Conservation (phyloP, 2,329 filamentous ascomycete species). For the Penicillium capsulatum region DNA sequence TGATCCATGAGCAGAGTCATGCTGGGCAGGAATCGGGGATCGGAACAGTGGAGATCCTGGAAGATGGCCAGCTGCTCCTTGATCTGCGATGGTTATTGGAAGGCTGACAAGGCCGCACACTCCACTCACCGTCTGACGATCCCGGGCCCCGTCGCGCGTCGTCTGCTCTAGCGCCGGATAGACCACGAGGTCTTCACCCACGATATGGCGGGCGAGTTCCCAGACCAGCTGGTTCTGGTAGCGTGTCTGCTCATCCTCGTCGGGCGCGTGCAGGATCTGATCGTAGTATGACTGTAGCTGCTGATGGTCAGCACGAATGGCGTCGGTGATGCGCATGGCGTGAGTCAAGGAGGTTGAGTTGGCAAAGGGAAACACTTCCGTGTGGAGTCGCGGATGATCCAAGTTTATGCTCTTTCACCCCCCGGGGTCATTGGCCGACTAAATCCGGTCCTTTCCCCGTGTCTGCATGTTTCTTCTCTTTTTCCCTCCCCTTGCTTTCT, state of each 20-base stretch:
- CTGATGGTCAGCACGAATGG: slow-evolving; percentile 39
- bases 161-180: slow-evolving; percentile 54
- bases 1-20: slow-evolving; percentile 45
- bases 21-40: slow-evolving; percentile 44
- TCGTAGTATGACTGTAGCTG: slow-evolving; percentile 41
- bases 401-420: no score
- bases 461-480: no score
- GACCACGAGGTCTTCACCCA: slow-evolving; percentile 52
- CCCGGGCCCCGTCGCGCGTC: slow-evolving; percentile 46
- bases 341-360: no score
- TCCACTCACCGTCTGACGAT: slow-evolving; percentile 19
- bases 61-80: slow-evolving; percentile 51
- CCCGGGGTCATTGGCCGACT: no score
- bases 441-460: no score
- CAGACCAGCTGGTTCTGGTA: slow-evolving; percentile 52
- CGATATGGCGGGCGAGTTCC: slow-evolving; percentile 51
- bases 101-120: neutral
- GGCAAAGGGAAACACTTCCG: no score
- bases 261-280: slow-evolving; percentile 36
- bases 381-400: no score
- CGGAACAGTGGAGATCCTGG: slow-evolving; percentile 42
- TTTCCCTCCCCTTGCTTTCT: no score
- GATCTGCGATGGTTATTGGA: slow-evolving; percentile 37
- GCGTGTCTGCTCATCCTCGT: slow-evolving; percentile 40
- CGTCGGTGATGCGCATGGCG: slow-evolving; percentile 23